Percentiles rank a stretch among this genome's conserved stretches.
phyloP scores from a whole-genome alignment of 768 basidiomycete species.

The Collybia nuda region DNA sequence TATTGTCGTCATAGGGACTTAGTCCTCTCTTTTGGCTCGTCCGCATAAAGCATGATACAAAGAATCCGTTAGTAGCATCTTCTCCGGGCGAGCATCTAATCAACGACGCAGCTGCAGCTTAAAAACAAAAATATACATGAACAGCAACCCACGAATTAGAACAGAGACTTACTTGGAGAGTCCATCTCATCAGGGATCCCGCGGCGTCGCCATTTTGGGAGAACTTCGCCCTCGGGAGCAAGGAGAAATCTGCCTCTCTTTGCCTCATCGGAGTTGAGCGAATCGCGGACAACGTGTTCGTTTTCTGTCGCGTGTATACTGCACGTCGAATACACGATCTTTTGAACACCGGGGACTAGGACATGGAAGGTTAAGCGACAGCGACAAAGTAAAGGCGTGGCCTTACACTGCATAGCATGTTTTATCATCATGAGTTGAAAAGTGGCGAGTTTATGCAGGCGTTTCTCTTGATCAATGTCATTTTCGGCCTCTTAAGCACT shows the following conservation, averaged over 20 bases:
- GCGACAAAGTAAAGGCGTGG: slow-evolving; percentile 4
- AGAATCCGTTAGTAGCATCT: slow-evolving; percentile 95
- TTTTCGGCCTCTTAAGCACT: slow-evolving; percentile 51
- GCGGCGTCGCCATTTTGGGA: slow-evolving; percentile 83
- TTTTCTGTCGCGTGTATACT: slow-evolving; percentile 91
- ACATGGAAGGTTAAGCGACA: slow-evolving; percentile 6
- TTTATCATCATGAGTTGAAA: slow-evolving; percentile 92
- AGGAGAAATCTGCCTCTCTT: slow-evolving; percentile 58
- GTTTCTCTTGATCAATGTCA: slow-evolving; percentile 56
- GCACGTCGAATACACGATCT: slow-evolving; percentile 98
- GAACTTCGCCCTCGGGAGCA: slow-evolving; percentile 62
- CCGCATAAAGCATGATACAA: slow-evolving; percentile 88
- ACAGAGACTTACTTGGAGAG: slow-evolving; percentile 43
- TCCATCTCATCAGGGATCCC: slow-evolving; percentile 70
- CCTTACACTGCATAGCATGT: slow-evolving; percentile 93
- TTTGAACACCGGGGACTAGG: slow-evolving; percentile 72
- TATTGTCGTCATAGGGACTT: slow-evolving; percentile 16
- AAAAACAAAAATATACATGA: slow-evolving; percentile 4
- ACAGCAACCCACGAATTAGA: neutral
- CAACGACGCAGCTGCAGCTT: slow-evolving; percentile 58
- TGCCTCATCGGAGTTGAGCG: slow-evolving; percentile 74
- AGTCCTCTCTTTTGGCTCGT: slow-evolving; percentile 22
- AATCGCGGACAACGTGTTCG: slow-evolving; percentile 82
- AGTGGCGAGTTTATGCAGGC: slow-evolving; percentile 78
- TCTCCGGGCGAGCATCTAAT: slow-evolving; percentile 77